A percentile compares a stretch with the other conserved stretches of the same genome.
Conservation (phyloP, 768 basidiomycete genomes). For the Mycena amicta region DNA sequence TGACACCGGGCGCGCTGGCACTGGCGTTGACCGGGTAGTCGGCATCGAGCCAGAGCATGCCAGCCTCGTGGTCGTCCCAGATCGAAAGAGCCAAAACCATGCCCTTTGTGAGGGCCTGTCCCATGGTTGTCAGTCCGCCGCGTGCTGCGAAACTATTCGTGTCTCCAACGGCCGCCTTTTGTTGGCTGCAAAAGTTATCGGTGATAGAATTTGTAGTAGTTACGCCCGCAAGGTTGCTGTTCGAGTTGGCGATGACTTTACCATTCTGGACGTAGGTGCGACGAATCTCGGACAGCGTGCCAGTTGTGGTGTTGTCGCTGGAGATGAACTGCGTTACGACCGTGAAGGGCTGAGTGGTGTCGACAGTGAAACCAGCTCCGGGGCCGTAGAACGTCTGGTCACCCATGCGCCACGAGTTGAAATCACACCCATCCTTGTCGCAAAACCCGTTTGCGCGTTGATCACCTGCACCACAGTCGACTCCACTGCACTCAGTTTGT, state of each 20-base stretch:
- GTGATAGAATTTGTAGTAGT: slow-evolving; percentile 38
- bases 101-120: slow-evolving; percentile 38
- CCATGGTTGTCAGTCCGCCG: slow-evolving; percentile 45
- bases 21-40: slow-evolving; percentile 32
- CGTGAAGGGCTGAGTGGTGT: slow-evolving; percentile 55
- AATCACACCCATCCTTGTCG: slow-evolving; percentile 62
- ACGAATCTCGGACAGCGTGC: slow-evolving; percentile 50
- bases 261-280: slow-evolving; percentile 58
- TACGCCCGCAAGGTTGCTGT: slow-evolving; percentile 39
- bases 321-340: slow-evolving; percentile 63
- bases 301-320: slow-evolving; percentile 41
- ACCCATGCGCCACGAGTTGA: slow-evolving; percentile 63
- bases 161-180: slow-evolving; percentile 49
- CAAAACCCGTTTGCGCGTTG: slow-evolving; percentile 46
- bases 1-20: slow-evolving; percentile 23
- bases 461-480: slow-evolving; percentile 36
- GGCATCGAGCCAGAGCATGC: slow-evolving; percentile 33
- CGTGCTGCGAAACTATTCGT: slow-evolving; percentile 41
- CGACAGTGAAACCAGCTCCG: slow-evolving; percentile 41
- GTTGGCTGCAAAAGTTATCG: slow-evolving; percentile 40
- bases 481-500: slow-evolving; percentile 45
- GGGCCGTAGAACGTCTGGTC: slow-evolving; percentile 47
- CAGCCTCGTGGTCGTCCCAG: slow-evolving; percentile 46
- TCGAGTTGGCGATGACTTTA: slow-evolving; percentile 43
- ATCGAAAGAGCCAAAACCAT: slow-evolving; percentile 44